Evolutionary conservation across 1,139 yeast species (phyloP).

Genomic region (Meyerozyma guilliermondii): DNA sequence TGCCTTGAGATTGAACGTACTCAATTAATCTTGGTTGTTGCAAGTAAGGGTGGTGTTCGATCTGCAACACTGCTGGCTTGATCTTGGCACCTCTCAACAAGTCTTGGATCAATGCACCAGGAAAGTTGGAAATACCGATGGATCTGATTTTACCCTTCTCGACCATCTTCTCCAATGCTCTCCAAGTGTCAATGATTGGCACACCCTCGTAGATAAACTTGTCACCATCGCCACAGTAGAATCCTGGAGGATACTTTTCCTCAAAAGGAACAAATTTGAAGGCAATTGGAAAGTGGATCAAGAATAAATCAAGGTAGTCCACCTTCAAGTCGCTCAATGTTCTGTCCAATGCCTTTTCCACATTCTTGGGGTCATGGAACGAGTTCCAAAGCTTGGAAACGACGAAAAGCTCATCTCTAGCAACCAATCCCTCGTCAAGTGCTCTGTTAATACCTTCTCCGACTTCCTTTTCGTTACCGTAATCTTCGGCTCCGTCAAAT

Average conservation of each 20-base stretch:
- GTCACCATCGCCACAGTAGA: constrained; percentile 59
- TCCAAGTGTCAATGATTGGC: constrained; percentile 76
- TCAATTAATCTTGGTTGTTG: constrained; percentile 68
- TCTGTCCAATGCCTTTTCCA: constrained; percentile 52
- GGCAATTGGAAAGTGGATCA: constrained; percentile 79
- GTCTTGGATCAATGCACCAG: constrained; percentile 66
- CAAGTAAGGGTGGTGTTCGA: constrained; percentile 90
- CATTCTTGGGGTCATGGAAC: constrained; percentile 63
- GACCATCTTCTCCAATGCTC: constrained; percentile 60
- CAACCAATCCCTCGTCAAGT: constrained; percentile 60
- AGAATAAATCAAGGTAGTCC: constrained; percentile 69
- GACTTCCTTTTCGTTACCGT: constrained; percentile 71
- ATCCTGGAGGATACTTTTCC: constrained; percentile 71
- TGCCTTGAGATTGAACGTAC: constrained; percentile 54
- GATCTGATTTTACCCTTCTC: constrained; percentile 63
- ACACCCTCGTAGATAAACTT: constrained; percentile 60
- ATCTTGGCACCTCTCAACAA: constrained; percentile 66
- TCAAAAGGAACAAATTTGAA: constrained; percentile 68
- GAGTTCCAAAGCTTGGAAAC: constrained; percentile 82
- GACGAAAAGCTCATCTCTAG: constrained; percentile 67
- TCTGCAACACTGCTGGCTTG: constrained; percentile 77
- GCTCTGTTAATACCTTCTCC: constrained; percentile 67
- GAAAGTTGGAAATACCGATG: constrained; percentile 82
- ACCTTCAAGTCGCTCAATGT: constrained; percentile 60
- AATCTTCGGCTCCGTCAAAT: constrained; percentile 75